phyloP scores from a whole-genome alignment of 805 yeast species.

The Zygoascus tannicola region DNA sequence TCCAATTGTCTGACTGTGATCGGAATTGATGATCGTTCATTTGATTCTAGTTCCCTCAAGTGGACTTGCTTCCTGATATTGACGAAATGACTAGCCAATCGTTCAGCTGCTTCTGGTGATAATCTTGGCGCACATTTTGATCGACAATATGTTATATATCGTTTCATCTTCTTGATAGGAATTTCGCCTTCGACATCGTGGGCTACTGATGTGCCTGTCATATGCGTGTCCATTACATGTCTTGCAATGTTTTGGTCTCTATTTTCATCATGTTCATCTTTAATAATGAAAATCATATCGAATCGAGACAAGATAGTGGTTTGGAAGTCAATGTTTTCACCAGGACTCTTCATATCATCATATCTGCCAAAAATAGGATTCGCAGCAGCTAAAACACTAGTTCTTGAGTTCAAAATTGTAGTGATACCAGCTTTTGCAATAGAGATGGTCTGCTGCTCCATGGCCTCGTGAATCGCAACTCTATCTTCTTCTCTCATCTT shows the following conservation, averaged over 20 bases:
- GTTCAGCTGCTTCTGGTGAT: conserved; percentile 81
- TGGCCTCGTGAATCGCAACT: conserved; percentile 98
- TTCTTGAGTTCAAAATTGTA: conserved; percentile 90
- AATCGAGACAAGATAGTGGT: conserved; percentile 94
- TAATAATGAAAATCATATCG: conserved; percentile 96
- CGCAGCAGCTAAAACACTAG: conserved; percentile 95
- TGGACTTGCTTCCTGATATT: conserved; percentile 78
- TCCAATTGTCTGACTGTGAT: conserved; percentile 96
- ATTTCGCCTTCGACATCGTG: conserved; percentile 66
- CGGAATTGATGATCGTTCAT: conserved; percentile 91
- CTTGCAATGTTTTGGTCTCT: conserved; percentile 85
- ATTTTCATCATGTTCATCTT: conserved; percentile 82
- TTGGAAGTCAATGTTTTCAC: conserved; percentile 97
- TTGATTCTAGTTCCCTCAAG: conserved; percentile 66
- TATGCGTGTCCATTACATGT: conserved; percentile 92
- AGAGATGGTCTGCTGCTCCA: conserved; percentile 99
- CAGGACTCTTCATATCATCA: conserved; percentile 92
- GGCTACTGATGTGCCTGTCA: conserved; percentile 53
- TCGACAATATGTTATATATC: conserved; percentile 86
- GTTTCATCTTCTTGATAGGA: conserved; percentile 81
- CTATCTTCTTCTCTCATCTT: conserved; percentile 99
- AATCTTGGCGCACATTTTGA: conserved; percentile 87
- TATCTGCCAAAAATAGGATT: conserved; percentile 95
- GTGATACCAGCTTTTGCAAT: conserved; percentile 99
- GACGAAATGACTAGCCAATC: conserved; percentile 84